Evolutionary conservation across 441 rosid genomes (phyloP).

Genomic region (Adansonia rubrostipa): DNA sequence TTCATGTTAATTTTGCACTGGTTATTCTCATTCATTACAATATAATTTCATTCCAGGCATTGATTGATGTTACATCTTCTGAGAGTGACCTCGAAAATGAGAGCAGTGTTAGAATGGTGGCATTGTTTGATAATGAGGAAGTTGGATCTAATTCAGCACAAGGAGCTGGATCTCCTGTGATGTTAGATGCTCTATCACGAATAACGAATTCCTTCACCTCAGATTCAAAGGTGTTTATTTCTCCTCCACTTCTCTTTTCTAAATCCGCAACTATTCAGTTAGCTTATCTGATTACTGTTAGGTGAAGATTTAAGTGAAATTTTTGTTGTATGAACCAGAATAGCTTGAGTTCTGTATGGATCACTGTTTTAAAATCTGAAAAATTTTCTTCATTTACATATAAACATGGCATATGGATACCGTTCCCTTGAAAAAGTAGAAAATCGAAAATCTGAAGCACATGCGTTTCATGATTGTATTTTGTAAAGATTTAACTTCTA

Average conservation of each 20-base stretch:
- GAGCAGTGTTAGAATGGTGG: slow-evolving; percentile 93
- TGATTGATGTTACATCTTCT: slow-evolving; percentile 81
- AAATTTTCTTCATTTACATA: not conserved
- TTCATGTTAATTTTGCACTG: not conserved
- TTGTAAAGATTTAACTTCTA: not conserved
- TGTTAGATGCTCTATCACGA: slow-evolving; percentile 91
- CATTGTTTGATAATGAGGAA: slow-evolving; percentile 97
- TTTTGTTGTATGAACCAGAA: not conserved
- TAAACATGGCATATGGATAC: not conserved
- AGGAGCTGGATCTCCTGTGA: slow-evolving; percentile 97
- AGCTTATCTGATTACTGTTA: not conserved
- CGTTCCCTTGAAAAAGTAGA: not conserved
- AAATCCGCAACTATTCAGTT: not conserved
- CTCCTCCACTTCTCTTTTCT: slow-evolving; percentile 14
- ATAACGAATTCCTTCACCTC: slow-evolving; percentile 73
- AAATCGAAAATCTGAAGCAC: not conserved
- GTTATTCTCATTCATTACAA: not conserved
- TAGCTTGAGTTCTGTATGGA: not conserved
- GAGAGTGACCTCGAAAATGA: slow-evolving; percentile 72
- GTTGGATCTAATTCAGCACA: slow-evolving; percentile 95
- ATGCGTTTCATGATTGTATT: not conserved
- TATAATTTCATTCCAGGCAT: slow-evolving; percentile 52
- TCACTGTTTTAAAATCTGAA: not conserved
- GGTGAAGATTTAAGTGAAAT: not conserved
- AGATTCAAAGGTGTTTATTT: slow-evolving; percentile 63